Evolutionary conservation across 176 grass and related monocot genomes (phyloP).

Genomic region (Miscanthus lutarioriparius): DNA sequence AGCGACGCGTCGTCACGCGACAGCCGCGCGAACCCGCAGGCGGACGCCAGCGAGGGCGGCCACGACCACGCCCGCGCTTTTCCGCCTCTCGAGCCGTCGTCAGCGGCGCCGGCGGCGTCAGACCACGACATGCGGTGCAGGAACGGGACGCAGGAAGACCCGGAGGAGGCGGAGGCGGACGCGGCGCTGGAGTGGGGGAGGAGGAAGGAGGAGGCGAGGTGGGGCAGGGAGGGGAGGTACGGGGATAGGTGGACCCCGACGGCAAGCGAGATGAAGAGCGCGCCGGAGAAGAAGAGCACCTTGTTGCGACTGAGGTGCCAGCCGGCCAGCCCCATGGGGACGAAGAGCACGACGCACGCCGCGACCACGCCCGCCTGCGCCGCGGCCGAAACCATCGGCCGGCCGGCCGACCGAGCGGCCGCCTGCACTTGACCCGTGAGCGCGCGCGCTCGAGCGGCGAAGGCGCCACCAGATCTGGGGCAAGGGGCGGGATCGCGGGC

Average conservation of each 20-base stretch:
- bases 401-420: neutral
- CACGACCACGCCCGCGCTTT: conserved; percentile 54
- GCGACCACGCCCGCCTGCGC: conserved; percentile 79
- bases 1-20: conserved; percentile 66
- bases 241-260: conserved; percentile 90
- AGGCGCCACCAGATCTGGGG: conserved; percentile 27
- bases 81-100: neutral
- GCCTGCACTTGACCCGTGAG: neutral
- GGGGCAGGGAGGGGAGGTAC: conserved; percentile 69
- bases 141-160: conserved; percentile 59
- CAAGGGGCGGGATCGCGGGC: neutral
- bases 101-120: neutral
- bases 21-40: conserved; percentile 74
- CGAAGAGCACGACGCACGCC: conserved; percentile 86
- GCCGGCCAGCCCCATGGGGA: conserved; percentile 93
- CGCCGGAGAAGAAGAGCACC: conserved; percentile 97
- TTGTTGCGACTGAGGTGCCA: conserved; percentile 98
- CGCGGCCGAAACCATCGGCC: conserved; percentile 41
- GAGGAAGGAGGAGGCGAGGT: conserved; percentile 58
- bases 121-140: conserved; percentile 72
- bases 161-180: neutral
- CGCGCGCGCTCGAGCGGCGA: neutral
- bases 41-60: conserved; percentile 49
- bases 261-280: conserved; percentile 89
- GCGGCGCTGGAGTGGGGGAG: neutral